Percentiles rank a stretch among this genome's conserved stretches.
Conservation (phyloP, 164 flowering plant genomes). For the Protea cynaroides region DNA sequence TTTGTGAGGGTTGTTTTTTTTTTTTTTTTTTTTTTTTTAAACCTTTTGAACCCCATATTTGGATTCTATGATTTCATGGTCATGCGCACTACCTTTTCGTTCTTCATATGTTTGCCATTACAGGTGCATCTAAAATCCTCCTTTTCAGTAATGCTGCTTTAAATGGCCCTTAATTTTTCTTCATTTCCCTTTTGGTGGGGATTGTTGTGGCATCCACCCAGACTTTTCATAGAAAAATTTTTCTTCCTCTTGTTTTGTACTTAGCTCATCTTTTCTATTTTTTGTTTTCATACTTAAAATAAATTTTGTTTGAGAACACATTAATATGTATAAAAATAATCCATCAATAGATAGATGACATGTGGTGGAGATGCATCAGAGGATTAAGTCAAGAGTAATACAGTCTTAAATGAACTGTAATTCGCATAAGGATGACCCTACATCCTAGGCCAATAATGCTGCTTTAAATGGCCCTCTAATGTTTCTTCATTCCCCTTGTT, state of each 20-base stretch:
- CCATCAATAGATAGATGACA: too few species aligned
- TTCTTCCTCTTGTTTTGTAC: background rate
- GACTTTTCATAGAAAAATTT: background rate
- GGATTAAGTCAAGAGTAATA: too few species aligned
- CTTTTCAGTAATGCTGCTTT: conserved; percentile 22
- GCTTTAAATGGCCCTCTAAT: conserved; percentile 8
- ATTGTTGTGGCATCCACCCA: conserved; percentile 7
- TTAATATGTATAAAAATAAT: too few species aligned
- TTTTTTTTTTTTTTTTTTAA: too few species aligned
- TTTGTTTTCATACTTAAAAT: too few species aligned
- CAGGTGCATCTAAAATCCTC: conserved; percentile 12
- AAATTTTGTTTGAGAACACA: background rate
- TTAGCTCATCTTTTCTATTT: too few species aligned
- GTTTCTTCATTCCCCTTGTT: background rate
- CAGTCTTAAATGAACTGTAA: too few species aligned
- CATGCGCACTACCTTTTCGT: conserved; percentile 16
- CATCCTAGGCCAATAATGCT: conserved; percentile 27
- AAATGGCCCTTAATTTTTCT: background rate
- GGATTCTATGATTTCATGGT: conserved; percentile 5
- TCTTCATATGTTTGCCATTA: conserved; percentile 14
- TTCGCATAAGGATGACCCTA: too few species aligned
- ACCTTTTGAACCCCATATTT: background rate
- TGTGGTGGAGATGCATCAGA: too few species aligned
- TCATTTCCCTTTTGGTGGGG: conserved; percentile 7
- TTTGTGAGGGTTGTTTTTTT: too few species aligned